These are phyloP conservation scores for Beauveria australis DNA, from an alignment of 2,329 filamentous ascomycete species.

Conservation along the genomic window DNA sequence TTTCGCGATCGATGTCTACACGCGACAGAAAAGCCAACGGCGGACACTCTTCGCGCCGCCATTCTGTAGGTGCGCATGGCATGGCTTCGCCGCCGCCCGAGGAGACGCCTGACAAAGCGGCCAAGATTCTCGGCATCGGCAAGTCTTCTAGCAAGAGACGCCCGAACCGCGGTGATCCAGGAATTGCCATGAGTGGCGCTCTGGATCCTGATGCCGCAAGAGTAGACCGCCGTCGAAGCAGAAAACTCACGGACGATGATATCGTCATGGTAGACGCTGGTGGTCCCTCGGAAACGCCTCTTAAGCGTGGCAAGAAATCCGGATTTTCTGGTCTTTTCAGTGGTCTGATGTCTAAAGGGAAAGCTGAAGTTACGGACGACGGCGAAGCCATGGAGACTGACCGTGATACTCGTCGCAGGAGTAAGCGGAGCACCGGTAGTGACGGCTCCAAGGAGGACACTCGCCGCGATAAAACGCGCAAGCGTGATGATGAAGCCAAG, in stretches of 20 bases:
- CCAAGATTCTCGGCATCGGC: constrained; percentile 61
- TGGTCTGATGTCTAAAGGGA: constrained; percentile 41
- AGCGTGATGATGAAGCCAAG: constrained; percentile 19
- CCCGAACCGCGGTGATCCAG: constrained; percentile 38
- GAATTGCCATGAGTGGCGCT: constrained; percentile 39
- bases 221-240: constrained; percentile 26
- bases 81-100: constrained; percentile 68
- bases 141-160: constrained; percentile 34
- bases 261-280: constrained; percentile 29
- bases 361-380: constrained; percentile 41
- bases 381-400: constrained; percentile 45
- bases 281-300: constrained; percentile 23
- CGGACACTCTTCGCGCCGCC: constrained; percentile 55
- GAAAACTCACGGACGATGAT: constrained; percentile 30
- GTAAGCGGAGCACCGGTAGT: constrained; percentile 41
- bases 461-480: constrained; percentile 14
- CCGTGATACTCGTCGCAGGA: constrained; percentile 54
- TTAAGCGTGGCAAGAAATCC: constrained; percentile 39
- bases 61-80: constrained; percentile 58
- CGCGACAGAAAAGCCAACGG: constrained; percentile 53
- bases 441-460: constrained; percentile 53
- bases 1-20: constrained; percentile 61
- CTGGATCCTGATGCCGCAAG: constrained; percentile 31
- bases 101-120: constrained; percentile 62
- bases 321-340: constrained; percentile 55